phyloP scores from a whole-genome alignment of 768 basidiomycete genomes.

The Podaxis mareebaensis region DNA sequence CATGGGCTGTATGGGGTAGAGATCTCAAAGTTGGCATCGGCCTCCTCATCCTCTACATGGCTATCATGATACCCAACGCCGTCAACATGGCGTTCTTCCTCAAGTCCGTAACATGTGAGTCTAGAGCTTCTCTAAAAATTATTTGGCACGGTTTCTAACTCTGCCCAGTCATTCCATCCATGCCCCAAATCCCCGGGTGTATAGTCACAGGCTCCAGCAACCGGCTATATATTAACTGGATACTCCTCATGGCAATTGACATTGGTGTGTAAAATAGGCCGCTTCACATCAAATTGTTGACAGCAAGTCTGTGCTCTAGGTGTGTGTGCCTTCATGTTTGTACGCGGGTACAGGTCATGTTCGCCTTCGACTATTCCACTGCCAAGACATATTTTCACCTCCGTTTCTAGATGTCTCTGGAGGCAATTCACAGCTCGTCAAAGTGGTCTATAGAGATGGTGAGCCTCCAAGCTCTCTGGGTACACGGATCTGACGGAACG shows the following conservation, averaged over 20 bases:
- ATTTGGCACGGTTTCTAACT: not conserved
- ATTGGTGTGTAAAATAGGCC: not conserved
- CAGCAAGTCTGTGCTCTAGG: not conserved
- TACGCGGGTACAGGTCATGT: slow-evolving; percentile 6
- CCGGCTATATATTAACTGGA: slow-evolving; percentile 11
- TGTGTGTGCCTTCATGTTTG: slow-evolving; percentile 5
- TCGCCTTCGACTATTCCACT: not conserved
- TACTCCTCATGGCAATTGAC: slow-evolving; percentile 12
- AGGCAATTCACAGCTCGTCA: slow-evolving; percentile 8
- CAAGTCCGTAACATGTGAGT: not conserved
- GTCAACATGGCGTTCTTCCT: not conserved
- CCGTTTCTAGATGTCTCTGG: slow-evolving; percentile 1
- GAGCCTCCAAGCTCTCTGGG: not conserved
- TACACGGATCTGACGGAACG: not conserved
- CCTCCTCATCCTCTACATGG: not conserved
- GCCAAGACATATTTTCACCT: not conserved
- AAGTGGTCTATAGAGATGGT: slow-evolving; percentile 14
- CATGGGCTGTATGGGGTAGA: not conserved
- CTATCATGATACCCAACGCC: not conserved
- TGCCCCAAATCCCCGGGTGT: not conserved
- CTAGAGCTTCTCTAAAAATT: not conserved
- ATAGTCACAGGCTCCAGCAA: slow-evolving; percentile 2
- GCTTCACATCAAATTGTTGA: not conserved
- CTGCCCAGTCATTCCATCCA: not conserved
- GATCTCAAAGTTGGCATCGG: not conserved